Percentiles rank a stretch among this genome's conserved stretches.
Conservation (phyloP, 2,329 filamentous ascomycete genomes). For the Colletotrichum liaoningense region DNA sequence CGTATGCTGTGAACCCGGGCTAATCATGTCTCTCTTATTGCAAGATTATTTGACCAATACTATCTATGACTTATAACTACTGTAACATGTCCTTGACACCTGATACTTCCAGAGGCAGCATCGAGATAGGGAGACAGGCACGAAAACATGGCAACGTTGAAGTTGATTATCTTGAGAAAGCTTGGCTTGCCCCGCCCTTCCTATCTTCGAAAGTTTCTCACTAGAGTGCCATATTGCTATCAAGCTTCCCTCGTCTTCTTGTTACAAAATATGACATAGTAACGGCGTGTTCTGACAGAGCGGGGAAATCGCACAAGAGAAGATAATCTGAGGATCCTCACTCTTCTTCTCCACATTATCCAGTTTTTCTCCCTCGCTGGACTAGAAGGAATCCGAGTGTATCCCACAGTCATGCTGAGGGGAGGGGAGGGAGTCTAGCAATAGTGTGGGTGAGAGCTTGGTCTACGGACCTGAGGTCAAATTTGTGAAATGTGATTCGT, state of each 20-base stretch:
- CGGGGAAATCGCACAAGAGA: neutral
- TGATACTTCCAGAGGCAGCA: too few species aligned
- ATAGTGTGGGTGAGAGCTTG: neutral
- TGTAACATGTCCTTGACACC: neutral
- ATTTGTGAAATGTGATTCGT: slow-evolving; percentile 14
- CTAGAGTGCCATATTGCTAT: neutral
- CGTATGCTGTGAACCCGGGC: neutral
- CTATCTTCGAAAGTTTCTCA: slow-evolving; percentile 8
- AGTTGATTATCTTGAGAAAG: neutral
- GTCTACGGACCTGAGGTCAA: slow-evolving; percentile 5
- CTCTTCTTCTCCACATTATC: slow-evolving; percentile 24
- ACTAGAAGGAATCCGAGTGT: neutral
- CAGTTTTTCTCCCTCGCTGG: neutral
- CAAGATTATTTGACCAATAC: neutral
- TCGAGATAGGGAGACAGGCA: neutral
- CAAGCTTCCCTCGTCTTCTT: neutral
- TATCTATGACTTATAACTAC: neutral
- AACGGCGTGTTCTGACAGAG: neutral
- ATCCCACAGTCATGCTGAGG: neutral
- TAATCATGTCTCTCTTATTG: neutral
- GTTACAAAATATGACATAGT: slow-evolving; percentile 21
- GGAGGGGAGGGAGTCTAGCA: neutral
- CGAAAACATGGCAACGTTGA: slow-evolving; percentile 15
- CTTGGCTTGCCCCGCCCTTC: neutral
- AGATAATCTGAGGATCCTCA: slow-evolving; percentile 17